Evolutionary conservation across 2,329 filamentous ascomycete genomes (phyloP), one percentile per base, ranked within the genome.

Genomic region (Lizonia empirigonia): DNA sequence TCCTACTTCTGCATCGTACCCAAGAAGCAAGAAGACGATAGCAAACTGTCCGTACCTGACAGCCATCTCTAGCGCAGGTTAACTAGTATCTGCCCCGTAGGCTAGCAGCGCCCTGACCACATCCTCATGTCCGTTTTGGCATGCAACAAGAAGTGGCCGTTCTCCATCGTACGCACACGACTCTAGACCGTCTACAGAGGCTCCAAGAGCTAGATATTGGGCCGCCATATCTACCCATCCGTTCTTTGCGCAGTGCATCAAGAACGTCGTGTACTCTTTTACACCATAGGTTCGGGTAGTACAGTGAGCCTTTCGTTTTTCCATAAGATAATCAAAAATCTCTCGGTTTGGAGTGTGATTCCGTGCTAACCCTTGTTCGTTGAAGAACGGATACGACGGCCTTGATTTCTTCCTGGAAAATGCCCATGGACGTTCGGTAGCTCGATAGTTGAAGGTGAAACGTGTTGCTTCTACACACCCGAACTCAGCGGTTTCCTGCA

Each of bases 221-320:
- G 18, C 7, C 4, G 44, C 38, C 50, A 48, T 53, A 20, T 48
- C 50, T 44, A 13, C 27, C 50, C 50, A 48, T 10, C 50, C 44
- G n/a, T n/a, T n/a, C n/a, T n/a, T 27, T 26, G 50, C 50, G 20
- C 50, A 48, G 15, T 20, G 37, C 4, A 23, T 5, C 12, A 53
- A 33, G 19, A 47, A 52, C 7, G 2, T 7, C 7, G 49, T 52
- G 9, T 35, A 33, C 29, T 47, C 19, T 18, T 16, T 30, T 1
- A 22, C 20, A 13, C 49, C 49, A 37, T 24, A 47, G 49, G 47
- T 8, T 47, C 10, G 4, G 47, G 23, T 7, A 2, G n/a, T n/a
- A n/a, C n/a, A n/a, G n/a, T n/a, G n/a, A n/a, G n/a, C n/a, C n/a
- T n/a, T n/a, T n/a, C n/a, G n/a, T n/a, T n/a, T n/a, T n/a, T n/a